phyloP scores from a whole-genome alignment of 1,284 basidiomycete species.

The Ustilago loliicola region DNA sequence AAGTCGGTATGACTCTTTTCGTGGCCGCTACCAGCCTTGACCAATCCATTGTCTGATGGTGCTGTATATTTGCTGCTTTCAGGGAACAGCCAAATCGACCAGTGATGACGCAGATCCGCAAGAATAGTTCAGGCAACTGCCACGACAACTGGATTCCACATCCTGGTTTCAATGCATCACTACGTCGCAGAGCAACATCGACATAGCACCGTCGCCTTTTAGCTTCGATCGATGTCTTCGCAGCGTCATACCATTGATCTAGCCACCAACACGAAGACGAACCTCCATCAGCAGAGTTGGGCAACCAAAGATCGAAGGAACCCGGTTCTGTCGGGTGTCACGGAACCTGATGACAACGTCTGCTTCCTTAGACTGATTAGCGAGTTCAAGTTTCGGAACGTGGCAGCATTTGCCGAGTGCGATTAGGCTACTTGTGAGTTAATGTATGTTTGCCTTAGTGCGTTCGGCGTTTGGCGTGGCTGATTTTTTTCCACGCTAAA shows the following conservation, averaged over 20 bases:
- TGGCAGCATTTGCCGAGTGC: not conserved
- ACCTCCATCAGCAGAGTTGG: not conserved
- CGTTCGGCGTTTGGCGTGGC: not conserved
- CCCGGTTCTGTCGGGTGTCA: slow-evolving; percentile 8
- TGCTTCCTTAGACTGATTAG: not conserved
- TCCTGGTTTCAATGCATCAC: not conserved
- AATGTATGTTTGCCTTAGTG: not conserved
- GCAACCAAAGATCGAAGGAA: not conserved
- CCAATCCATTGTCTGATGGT: too few species aligned
- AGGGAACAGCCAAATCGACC: not conserved
- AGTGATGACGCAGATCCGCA: not conserved
- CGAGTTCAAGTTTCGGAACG: not conserved
- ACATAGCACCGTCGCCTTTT: not conserved
- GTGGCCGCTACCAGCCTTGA: too few species aligned
- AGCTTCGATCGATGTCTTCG: not conserved
- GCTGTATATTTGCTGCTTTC: not conserved
- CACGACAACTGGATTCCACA: not conserved
- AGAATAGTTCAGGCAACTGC: not conserved
- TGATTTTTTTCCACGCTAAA: slow-evolving; percentile 15
- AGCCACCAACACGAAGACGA: not conserved
- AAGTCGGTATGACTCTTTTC: too few species aligned
- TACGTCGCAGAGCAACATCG: not conserved
- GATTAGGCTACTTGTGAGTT: too few species aligned
- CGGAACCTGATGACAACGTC: not conserved
- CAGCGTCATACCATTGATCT: not conserved